phyloP scores from a whole-genome alignment of 192 early-diverging fungal genomes.

The Rhizoclosmatium globosum region DNA sequence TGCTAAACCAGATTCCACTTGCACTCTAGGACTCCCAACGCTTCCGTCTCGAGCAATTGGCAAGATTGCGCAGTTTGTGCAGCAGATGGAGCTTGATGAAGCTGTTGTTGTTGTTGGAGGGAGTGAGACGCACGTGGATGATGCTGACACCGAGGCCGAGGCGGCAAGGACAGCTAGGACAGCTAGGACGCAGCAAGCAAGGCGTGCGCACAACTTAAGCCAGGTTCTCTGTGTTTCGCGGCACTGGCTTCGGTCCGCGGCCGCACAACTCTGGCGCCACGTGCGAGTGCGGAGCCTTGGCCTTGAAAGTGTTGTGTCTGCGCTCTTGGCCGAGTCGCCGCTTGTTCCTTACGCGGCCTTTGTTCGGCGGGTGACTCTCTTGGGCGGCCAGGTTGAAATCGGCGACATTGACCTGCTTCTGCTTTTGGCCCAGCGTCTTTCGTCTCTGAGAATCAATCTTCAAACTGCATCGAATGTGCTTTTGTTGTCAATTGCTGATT shows the following conservation, averaged over 20 bases:
- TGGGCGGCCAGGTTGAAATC: conserved; percentile 39
- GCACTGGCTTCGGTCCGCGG: neutral
- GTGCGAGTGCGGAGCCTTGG: neutral
- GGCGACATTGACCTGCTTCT: conserved; percentile 53
- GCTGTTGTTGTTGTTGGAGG: neutral
- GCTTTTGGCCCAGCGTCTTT: conserved; percentile 42
- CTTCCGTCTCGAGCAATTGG: no score
- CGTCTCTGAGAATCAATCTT: conserved; percentile 3
- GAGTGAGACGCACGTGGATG: neutral
- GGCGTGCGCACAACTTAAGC: neutral
- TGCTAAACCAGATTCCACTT: no score
- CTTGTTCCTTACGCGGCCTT: conserved; percentile 21
- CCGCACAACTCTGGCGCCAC: neutral
- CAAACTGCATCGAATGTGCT: conserved; percentile 44
- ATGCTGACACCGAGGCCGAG: neutral
- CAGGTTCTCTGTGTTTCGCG: conserved; percentile 12
- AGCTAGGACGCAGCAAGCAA: no score
- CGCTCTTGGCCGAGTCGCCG: conserved; percentile 11
- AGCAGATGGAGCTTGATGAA: neutral
- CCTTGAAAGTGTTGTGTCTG: neutral
- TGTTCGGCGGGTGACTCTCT: neutral
- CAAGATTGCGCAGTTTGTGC: no score
- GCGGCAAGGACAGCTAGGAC: neutral
- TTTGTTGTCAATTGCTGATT: conserved; percentile 46
- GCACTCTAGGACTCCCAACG: no score